Evolutionary conservation across 345 rosid species (phyloP).

Genomic region (Rhizophora apiculata): DNA sequence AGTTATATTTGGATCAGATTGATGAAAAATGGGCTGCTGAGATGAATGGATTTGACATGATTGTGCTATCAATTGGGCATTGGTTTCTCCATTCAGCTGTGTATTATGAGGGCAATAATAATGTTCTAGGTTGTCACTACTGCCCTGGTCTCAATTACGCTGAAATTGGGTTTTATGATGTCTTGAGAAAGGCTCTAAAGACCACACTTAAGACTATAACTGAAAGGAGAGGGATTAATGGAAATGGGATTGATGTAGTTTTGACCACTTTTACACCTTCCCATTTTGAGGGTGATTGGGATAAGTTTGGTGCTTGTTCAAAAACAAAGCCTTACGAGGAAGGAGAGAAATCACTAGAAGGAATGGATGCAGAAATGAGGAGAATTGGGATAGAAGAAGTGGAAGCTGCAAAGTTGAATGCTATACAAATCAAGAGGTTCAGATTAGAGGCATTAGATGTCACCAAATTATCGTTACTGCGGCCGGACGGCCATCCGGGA

Average conservation of each 20-base stretch:
- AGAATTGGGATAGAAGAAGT: conserved; percentile 61
- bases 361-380: conserved; percentile 74
- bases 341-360: conserved; percentile 64
- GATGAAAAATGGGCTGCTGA: conserved; percentile 83
- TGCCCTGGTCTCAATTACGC: conserved; percentile 68
- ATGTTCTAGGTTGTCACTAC: conserved; percentile 77
- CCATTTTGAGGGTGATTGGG: conserved; percentile 97
- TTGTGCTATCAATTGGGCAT: conserved; percentile 79
- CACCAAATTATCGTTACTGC: conserved; percentile 56
- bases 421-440: conserved; percentile 21
- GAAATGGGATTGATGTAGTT: conserved; percentile 34
- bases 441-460: conserved; percentile 71
- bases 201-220: conserved; percentile 50
- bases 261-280: conserved; percentile 82
- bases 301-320: conserved; percentile 81
- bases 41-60: conserved; percentile 47
- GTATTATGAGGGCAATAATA: conserved; percentile 54
- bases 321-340: conserved; percentile 64
- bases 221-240: conserved; percentile 31
- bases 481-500: conserved; percentile 96
- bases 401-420: conserved; percentile 38
- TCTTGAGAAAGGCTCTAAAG: conserved; percentile 65
- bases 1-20: conserved; percentile 57
- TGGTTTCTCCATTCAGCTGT: conserved; percentile 96
- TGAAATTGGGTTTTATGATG: conserved; percentile 75